Evolutionary conservation across 306 rosid species (phyloP), one percentile per base, ranked within the genome.

Genomic region (Datisca glomerata): DNA sequence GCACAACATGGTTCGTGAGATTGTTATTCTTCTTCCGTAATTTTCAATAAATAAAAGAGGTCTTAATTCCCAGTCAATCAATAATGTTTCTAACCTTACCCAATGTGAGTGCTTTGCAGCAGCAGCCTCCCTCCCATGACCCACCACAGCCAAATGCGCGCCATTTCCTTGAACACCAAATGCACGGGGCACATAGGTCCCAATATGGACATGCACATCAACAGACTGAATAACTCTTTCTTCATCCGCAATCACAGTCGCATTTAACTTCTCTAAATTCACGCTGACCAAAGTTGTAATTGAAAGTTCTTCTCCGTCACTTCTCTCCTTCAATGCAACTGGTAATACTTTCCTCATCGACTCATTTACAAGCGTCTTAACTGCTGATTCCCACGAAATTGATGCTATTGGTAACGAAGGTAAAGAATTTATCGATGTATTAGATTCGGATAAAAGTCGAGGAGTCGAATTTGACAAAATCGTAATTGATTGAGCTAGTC

Each of bases 51-150:
- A 15, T 16, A 18, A 18, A 24, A 28, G 51, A 28, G 38, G 22
- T 25, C 38, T 12, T 29, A 11, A 50, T 21, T 15, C 15, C 56
- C 21, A 21, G 35, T 21, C 21, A 41, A 50, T 24, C 34, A 52
- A 39, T 24, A 29, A 5, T 52, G 13, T 12, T 25, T 51, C 46
- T 52, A 35, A 81, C 96, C 93, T 82, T 28, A 79, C 94, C 96
- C 94, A 82, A 59, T 79, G 79, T 40, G 94, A 73, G 47, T 86
- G 79, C 75, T 86, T 86, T 2, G 96, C 96, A 53, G 70, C 63
- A 14, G 94, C 93, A 12, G 59, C 21, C 7, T 76, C 67, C 67
- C 96, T 86, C 57, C 87, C 80, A 2, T 22, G 45, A 44, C 93
- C 94, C 41, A 59, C 94, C 49, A 76, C 43, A 3, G 93, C 96